Conservation (phyloP, 2,329 filamentous ascomycete species). For the Epichloe typhina region DNA sequence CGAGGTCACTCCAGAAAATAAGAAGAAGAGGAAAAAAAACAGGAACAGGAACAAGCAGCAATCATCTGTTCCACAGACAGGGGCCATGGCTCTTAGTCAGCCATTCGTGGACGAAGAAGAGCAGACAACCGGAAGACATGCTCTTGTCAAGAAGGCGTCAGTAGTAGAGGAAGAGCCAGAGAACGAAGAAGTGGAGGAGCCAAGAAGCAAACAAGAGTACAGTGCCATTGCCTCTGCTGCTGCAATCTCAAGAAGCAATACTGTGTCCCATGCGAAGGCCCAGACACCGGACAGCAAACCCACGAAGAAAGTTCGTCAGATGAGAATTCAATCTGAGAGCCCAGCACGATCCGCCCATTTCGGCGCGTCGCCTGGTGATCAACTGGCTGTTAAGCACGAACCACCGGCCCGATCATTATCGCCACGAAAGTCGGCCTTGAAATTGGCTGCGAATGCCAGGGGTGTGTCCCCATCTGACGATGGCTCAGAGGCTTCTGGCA, state of each 20-base stretch:
- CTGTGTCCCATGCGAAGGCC: background rate
- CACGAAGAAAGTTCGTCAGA: constrained; percentile 10
- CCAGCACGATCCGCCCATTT: constrained; percentile 59
- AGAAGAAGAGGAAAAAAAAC: constrained; percentile 6
- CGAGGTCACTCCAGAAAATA: background rate
- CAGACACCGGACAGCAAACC: constrained; percentile 1
- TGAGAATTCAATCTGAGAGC: constrained; percentile 39
- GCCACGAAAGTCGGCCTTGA: constrained; percentile 65
- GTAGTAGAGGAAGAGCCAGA: constrained; percentile 33
- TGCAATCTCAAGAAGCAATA: constrained; percentile 11
- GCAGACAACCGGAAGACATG: background rate
- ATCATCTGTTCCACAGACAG: background rate
- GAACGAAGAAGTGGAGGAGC: constrained; percentile 21
- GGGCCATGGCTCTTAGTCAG: background rate
- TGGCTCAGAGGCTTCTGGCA: constrained; percentile 29
- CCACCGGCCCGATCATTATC: constrained; percentile 60
- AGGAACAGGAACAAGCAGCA: constrained; percentile 7
- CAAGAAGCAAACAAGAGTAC: constrained; percentile 6
- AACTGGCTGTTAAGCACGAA: constrained; percentile 47
- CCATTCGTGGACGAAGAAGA: background rate
- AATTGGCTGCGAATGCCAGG: constrained; percentile 41
- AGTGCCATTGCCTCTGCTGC: constrained; percentile 17
- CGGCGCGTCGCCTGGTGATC: constrained; percentile 37
- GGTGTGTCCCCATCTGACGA: constrained; percentile 37
- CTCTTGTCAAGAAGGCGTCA: constrained; percentile 27